A percentile compares a stretch with the other conserved stretches of the same genome.
phyloP scores from a whole-genome alignment of 2,329 filamentous ascomycete genomes.

The Pseudocercospora crystallina region DNA sequence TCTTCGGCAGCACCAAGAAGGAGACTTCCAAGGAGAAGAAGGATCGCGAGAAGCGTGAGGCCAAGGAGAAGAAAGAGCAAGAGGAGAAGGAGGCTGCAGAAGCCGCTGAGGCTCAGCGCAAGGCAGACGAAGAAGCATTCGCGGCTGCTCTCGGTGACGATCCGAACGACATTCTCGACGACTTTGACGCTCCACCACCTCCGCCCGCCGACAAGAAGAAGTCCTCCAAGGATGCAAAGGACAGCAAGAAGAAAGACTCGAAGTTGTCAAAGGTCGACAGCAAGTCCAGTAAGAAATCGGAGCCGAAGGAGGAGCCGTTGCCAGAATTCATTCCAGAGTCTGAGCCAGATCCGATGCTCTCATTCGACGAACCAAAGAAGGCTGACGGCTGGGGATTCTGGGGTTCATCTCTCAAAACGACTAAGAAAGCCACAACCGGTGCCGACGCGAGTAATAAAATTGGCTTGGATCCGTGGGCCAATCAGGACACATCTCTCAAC shows the following conservation, averaged over 20 bases:
- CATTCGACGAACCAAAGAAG: conserved; percentile 27
- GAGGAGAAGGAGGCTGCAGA: conserved; percentile 40
- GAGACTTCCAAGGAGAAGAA: conserved; percentile 39
- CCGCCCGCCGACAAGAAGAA: conserved; percentile 25
- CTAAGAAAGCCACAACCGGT: conserved; percentile 40
- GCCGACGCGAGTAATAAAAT: conserved; percentile 41
- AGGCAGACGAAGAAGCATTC: conserved; percentile 37
- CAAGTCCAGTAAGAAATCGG: conserved; percentile 32
- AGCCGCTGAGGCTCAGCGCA: conserved; percentile 37
- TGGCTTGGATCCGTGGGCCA: conserved; percentile 43
- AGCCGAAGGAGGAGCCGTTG: conserved; percentile 38
- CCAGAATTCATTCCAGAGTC: conserved; percentile 19
- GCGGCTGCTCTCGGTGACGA: conserved; percentile 38
- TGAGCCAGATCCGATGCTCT: conserved; percentile 16
- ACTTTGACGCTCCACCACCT: conserved; percentile 27
- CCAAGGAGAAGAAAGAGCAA: conserved; percentile 45
- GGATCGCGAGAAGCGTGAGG: conserved; percentile 33
- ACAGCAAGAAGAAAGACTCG: conserved; percentile 28
- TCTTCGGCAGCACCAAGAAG: conserved; percentile 26
- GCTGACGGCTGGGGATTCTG: conserved; percentile 44
- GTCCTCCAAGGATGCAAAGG: conserved; percentile 27
- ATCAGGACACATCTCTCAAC: conserved; percentile 42
- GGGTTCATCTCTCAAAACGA: conserved; percentile 47
- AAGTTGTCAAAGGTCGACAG: conserved; percentile 29
- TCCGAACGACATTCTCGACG: conserved; percentile 34